Conservation (phyloP, 202 grass and related monocot species). For the Schoenoplectus tabernaemontani region DNA sequence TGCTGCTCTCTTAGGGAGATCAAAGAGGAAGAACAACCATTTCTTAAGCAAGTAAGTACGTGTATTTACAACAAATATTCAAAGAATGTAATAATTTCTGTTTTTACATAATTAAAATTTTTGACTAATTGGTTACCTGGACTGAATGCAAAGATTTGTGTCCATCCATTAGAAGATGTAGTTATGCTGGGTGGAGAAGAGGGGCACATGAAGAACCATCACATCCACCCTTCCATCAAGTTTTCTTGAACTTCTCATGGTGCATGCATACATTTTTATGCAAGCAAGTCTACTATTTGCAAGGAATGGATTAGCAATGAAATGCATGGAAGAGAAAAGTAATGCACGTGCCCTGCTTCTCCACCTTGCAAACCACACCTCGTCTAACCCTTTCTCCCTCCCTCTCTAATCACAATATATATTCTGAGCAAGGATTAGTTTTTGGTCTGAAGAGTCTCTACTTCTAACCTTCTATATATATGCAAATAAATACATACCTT, state of each 20-base stretch:
- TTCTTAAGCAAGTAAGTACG: not conserved
- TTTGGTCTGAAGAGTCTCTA: not conserved
- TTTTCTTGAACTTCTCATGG: too few relatives aligned
- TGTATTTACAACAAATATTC: too few relatives aligned
- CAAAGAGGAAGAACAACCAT: not conserved
- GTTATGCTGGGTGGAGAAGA: constrained; percentile 87
- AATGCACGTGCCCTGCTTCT: constrained; percentile 99
- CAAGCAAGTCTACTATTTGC: too few relatives aligned
- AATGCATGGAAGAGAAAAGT: constrained; percentile 33
- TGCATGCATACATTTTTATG: too few relatives aligned
- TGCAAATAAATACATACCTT: not conserved
- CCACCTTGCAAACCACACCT: constrained; percentile 69
- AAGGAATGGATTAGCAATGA: not conserved
- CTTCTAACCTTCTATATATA: not conserved
- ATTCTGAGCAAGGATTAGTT: too few relatives aligned
- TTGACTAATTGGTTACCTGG: not conserved
- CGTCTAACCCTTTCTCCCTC: not conserved
- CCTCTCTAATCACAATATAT: too few relatives aligned
- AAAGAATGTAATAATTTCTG: not conserved
- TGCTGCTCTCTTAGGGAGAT: not conserved
- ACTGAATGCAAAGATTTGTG: not conserved
- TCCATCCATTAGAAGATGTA: constrained; percentile 11
- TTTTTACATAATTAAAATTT: not conserved
- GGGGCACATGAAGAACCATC: constrained; percentile 74
- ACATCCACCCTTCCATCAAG: constrained; percentile 9